phyloP scores from a whole-genome alignment of 139 green algal species.

The Chlorella sp. region DNA sequence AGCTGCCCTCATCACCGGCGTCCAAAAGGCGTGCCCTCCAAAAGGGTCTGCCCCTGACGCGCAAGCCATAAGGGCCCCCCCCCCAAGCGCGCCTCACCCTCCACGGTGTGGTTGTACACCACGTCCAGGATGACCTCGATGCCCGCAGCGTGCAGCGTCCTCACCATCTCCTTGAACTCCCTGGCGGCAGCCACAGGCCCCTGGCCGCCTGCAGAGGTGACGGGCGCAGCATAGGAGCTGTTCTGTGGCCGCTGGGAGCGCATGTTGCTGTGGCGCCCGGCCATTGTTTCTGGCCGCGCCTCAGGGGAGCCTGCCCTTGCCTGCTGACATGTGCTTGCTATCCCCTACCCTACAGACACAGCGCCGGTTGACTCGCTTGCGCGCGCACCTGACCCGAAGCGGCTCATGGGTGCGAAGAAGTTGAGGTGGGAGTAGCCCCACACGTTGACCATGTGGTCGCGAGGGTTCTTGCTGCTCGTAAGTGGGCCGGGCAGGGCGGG shows the following conservation, averaged over 20 bases:
- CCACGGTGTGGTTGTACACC: slow-evolving; percentile 96
- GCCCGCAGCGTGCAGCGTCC: slow-evolving; percentile 71
- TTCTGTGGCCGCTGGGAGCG: no score
- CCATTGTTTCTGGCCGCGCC: no score
- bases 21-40: no score
- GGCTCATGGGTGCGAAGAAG: slow-evolving; percentile 88
- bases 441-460: slow-evolving; percentile 88
- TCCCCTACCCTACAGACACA: no score
- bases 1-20: no score
- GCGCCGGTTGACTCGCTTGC: neutral
- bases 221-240: no score
- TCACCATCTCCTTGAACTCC: slow-evolving; percentile 95
- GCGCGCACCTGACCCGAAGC: slow-evolving; percentile 58
- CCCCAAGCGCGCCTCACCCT: slow-evolving; percentile 56
- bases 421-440: slow-evolving; percentile 93
- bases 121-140: slow-evolving; percentile 96
- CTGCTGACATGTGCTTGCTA: no score
- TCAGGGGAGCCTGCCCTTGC: no score
- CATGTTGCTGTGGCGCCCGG: no score
- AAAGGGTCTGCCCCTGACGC: no score
- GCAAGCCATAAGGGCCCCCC: no score
- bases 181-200: slow-evolving; percentile 66
- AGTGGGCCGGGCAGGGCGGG: neutral
- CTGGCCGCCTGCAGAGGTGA: slow-evolving; percentile 28
- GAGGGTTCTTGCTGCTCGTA: slow-evolving; percentile 76